Percentiles rank a stretch among this genome's conserved stretches.
Evolutionary conservation across 495 filamentous ascomycete species (phyloP).

Genomic region (Trichoderma reesei): DNA sequence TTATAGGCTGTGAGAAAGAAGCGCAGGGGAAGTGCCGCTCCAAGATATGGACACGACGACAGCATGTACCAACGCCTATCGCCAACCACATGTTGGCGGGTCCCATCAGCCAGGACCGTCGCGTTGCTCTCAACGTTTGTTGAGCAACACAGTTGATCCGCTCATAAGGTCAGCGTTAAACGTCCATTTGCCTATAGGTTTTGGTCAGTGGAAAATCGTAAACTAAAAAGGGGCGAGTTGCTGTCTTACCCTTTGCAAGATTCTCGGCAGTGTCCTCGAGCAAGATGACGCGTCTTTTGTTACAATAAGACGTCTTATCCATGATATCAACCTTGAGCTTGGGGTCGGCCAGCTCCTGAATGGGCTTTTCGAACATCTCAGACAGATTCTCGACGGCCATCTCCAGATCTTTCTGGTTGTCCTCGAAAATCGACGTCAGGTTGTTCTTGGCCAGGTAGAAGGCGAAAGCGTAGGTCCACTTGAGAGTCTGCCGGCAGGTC

Average conservation of each 20-base stretch:
- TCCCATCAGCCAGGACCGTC: neutral
- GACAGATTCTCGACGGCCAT: conserved; percentile 90
- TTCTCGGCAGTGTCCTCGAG: conserved; percentile 87
- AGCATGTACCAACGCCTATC: too few relatives aligned
- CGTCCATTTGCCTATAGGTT: conserved; percentile 31
- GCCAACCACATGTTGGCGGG: neutral
- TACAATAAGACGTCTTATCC: conserved; percentile 96
- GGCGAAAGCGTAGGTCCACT: conserved; percentile 98
- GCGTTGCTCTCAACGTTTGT: neutral
- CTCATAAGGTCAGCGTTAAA: conserved; percentile 35
- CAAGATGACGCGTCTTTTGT: conserved; percentile 78
- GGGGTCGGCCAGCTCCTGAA: conserved; percentile 60
- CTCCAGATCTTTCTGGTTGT: conserved; percentile 96
- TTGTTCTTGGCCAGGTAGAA: conserved; percentile 95
- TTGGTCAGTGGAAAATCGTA: neutral
- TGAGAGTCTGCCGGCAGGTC: conserved; percentile 90
- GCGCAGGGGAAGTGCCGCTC: too few relatives aligned
- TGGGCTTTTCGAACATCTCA: conserved; percentile 96
- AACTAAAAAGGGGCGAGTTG: neutral
- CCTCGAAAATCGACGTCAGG: conserved; percentile 92
- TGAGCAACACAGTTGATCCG: conserved; percentile 12
- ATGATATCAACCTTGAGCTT: conserved; percentile 91
- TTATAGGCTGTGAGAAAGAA: too few relatives aligned
- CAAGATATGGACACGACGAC: too few relatives aligned
- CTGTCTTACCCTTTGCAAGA: conserved; percentile 66